phyloP scores from a whole-genome alignment of 768 basidiomycete species.

The Symmetrospora coprosmae region DNA sequence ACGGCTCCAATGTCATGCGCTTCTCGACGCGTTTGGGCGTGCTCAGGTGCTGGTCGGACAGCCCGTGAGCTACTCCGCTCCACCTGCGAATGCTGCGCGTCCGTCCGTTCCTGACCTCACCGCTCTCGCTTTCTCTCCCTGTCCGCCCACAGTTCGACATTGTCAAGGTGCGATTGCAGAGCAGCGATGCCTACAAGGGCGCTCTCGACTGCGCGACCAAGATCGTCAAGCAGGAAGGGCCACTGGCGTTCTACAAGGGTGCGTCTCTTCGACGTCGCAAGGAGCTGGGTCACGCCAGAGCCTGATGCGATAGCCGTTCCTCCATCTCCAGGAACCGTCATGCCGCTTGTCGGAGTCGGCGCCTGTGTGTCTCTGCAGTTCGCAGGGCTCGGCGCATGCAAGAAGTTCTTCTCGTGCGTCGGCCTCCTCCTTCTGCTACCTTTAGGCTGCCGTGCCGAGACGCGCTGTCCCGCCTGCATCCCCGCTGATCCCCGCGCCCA shows the following conservation, averaged over 20 bases:
- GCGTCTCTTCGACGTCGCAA: not conserved
- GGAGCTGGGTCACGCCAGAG: not conserved
- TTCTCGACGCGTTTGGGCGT: conserved; percentile 7
- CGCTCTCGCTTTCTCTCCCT: not conserved
- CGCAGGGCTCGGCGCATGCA: conserved; percentile 25
- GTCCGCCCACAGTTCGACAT: conserved; percentile 30
- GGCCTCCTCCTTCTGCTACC: not conserved
- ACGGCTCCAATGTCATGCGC: too few species aligned
- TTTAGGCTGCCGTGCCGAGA: too few species aligned
- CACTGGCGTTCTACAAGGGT: conserved; percentile 27
- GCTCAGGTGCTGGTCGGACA: conserved; percentile 29
- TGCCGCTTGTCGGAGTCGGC: conserved; percentile 29
- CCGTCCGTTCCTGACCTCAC: not conserved
- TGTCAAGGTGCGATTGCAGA: conserved; percentile 29
- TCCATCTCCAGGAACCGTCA: conserved; percentile 20
- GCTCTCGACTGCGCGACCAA: conserved; percentile 23
- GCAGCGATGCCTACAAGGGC: conserved; percentile 22
- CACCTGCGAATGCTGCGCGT: not conserved
- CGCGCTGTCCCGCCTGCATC: not conserved
- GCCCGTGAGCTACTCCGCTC: conserved; percentile 24
- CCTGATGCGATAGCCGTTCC: not conserved
- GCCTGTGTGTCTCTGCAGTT: conserved; percentile 30
- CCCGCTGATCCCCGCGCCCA: not conserved
- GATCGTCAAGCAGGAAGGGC: conserved; percentile 24
- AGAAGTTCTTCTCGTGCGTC: conserved; percentile 26